A percentile compares a stretch with the other conserved stretches of the same genome.
Evolutionary conservation across 192 early-diverging fungal species (phyloP).

Genomic region (Podila epigama): DNA sequence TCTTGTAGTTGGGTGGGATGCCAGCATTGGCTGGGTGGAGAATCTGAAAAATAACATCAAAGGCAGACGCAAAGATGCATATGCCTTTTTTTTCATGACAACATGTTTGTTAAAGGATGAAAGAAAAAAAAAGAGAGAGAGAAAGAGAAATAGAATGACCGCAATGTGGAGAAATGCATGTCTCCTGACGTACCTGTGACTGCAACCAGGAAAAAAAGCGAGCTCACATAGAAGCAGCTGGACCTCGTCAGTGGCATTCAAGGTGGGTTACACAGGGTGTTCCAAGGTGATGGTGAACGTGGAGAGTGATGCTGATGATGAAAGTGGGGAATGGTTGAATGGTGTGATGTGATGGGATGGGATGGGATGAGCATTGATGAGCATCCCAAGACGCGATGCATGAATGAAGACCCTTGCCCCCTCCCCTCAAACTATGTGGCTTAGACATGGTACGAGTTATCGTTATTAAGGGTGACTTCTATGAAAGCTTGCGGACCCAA

Average conservation of each 20-base stretch:
- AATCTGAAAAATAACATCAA: conserved; percentile 62
- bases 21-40: conserved; percentile 35
- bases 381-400: too few relatives aligned
- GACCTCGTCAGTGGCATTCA: conserved; percentile 49
- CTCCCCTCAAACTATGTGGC: too few relatives aligned
- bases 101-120: background rate
- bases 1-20: conserved; percentile 52
- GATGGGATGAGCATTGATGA: background rate
- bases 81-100: conserved; percentile 13
- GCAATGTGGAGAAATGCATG: too few relatives aligned
- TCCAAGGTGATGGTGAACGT: background rate
- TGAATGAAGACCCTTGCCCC: too few relatives aligned
- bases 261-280: background rate
- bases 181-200: conserved; percentile 33
- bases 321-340: background rate
- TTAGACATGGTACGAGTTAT: too few relatives aligned
- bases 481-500: too few relatives aligned
- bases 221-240: conserved; percentile 52
- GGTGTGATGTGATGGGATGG: background rate
- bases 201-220: conserved; percentile 49
- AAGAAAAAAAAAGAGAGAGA: background rate
- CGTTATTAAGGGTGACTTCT: too few relatives aligned
- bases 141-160: background rate
- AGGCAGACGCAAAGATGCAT: conserved; percentile 59
- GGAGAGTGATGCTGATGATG: background rate